phyloP scores from a whole-genome alignment of 2,329 filamentous ascomycete genomes.

The Leptodontidium sp. region DNA sequence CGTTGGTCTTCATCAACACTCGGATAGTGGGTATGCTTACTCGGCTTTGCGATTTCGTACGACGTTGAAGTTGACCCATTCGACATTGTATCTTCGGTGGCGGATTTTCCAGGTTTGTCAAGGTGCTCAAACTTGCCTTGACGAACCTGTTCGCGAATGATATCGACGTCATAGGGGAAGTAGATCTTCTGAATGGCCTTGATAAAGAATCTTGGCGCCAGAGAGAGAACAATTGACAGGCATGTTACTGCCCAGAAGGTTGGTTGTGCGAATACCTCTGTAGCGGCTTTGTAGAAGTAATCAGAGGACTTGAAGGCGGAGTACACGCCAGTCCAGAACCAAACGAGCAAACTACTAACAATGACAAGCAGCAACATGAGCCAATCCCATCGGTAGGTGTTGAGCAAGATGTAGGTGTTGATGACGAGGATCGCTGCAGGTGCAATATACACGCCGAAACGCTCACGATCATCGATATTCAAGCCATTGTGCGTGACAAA shows the following conservation, averaged over 20 bases:
- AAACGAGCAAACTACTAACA: slow-evolving; percentile 87
- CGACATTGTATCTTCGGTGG: slow-evolving; percentile 48
- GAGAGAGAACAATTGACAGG: slow-evolving; percentile 79
- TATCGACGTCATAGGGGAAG: slow-evolving; percentile 91
- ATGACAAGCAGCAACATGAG: slow-evolving; percentile 83
- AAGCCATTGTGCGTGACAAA: slow-evolving; percentile 78
- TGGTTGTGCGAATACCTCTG: slow-evolving; percentile 80
- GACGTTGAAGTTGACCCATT: slow-evolving; percentile 61
- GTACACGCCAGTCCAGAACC: slow-evolving; percentile 96
- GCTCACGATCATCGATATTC: slow-evolving; percentile 78
- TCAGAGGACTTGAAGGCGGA: slow-evolving; percentile 58
- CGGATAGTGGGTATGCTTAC: slow-evolving; percentile 64
- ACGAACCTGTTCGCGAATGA: slow-evolving; percentile 90
- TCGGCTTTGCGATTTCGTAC: slow-evolving; percentile 60
- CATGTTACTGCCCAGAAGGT: slow-evolving; percentile 89
- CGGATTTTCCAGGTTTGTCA: slow-evolving; percentile 42
- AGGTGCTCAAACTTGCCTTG: slow-evolving; percentile 84
- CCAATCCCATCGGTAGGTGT: slow-evolving; percentile 99
- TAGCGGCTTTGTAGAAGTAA: slow-evolving; percentile 80
- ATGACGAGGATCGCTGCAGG: slow-evolving; percentile 86
- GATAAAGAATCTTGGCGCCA: slow-evolving; percentile 86
- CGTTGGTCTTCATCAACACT: slow-evolving; percentile 86
- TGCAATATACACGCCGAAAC: slow-evolving; percentile 87
- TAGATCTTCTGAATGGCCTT: slow-evolving; percentile 95
- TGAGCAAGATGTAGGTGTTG: slow-evolving; percentile 94